phyloP scores from a whole-genome alignment of 1,284 basidiomycete genomes.

The Trichosporon sp. region DNA sequence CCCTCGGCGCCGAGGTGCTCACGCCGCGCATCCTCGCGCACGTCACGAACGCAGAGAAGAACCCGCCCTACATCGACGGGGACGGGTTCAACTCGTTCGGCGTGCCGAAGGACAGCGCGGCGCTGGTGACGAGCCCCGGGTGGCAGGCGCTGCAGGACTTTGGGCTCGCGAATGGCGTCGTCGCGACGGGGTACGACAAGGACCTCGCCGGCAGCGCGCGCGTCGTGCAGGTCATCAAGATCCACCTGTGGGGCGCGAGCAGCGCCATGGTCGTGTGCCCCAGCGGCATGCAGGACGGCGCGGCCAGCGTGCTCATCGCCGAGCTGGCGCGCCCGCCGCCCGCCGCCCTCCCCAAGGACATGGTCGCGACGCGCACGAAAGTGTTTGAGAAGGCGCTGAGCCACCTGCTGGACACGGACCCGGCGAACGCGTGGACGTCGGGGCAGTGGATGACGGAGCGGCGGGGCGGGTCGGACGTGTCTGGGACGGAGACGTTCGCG shows the following conservation, averaged over 20 bases:
- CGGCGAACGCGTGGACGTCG: conserved; percentile 61
- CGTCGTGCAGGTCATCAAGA: conserved; percentile 18
- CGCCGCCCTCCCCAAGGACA: not conserved
- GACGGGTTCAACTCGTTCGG: conserved; percentile 17
- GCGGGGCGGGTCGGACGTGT: conserved; percentile 71
- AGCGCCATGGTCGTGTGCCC: conserved; percentile 17
- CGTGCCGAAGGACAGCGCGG: conserved; percentile 9
- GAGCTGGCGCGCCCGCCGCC: conserved; percentile 7
- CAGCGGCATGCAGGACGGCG: conserved; percentile 20
- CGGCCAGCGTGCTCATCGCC: not conserved
- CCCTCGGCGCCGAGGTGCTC: conserved; percentile 10
- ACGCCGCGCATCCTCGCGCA: not conserved
- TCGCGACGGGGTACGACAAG: conserved; percentile 15
- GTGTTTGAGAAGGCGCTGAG: conserved; percentile 11
- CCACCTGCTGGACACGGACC: conserved; percentile 48
- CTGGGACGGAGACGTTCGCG: conserved; percentile 63
- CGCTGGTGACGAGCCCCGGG: conserved; percentile 14
- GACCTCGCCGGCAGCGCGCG: conserved; percentile 12
- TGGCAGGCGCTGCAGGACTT: conserved; percentile 19
- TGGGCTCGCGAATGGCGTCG: conserved; percentile 15
- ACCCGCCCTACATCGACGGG: conserved; percentile 16
- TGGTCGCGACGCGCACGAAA: not conserved
- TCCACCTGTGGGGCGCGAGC: conserved; percentile 14
- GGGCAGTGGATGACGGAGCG: conserved; percentile 85
- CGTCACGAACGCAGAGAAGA: conserved; percentile 18